Conservation (phyloP, 805 yeast genomes). For the Komagataella pseudopastoris region DNA sequence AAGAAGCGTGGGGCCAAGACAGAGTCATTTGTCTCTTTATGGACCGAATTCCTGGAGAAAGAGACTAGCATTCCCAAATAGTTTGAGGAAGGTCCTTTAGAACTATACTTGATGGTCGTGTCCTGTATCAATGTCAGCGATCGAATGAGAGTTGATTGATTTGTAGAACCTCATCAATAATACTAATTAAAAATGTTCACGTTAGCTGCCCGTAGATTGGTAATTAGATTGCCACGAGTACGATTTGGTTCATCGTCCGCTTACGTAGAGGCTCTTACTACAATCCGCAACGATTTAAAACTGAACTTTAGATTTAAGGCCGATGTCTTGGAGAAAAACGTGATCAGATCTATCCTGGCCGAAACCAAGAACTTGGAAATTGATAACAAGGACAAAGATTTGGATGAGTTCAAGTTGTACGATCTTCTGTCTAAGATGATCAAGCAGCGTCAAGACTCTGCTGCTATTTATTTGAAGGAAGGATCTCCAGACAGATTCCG, state of each 20-base stretch:
- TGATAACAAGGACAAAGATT: conserved; percentile 12
- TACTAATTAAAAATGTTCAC: background rate
- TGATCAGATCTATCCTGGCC: conserved; percentile 23
- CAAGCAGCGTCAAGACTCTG: conserved; percentile 25
- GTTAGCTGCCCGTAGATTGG: background rate
- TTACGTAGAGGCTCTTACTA: conserved; percentile 12
- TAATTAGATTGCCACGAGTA: background rate
- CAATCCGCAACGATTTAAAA: conserved; percentile 19
- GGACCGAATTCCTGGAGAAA: conserved; percentile 73
- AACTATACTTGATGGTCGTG: background rate
- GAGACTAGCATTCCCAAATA: conserved; percentile 30
- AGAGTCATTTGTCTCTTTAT: conserved; percentile 46
- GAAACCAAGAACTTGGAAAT: conserved; percentile 26
- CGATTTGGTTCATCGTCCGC: conserved; percentile 13
- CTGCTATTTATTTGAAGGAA: conserved; percentile 21
- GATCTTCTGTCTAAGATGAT: conserved; percentile 22
- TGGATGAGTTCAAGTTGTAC: conserved; percentile 18
- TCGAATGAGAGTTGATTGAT: conserved; percentile 1
- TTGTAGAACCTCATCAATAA: background rate
- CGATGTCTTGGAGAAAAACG: conserved; percentile 22
- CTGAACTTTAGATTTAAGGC: conserved; percentile 18
- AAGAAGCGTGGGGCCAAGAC: conserved; percentile 16
- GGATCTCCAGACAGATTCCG: conserved; percentile 27
- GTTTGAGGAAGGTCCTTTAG: background rate
- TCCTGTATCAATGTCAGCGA: conserved; percentile 2